Percentiles rank a stretch among this genome's conserved stretches.
Evolutionary conservation across 106 monocot species (phyloP).

Genomic region (Allium sativum): DNA sequence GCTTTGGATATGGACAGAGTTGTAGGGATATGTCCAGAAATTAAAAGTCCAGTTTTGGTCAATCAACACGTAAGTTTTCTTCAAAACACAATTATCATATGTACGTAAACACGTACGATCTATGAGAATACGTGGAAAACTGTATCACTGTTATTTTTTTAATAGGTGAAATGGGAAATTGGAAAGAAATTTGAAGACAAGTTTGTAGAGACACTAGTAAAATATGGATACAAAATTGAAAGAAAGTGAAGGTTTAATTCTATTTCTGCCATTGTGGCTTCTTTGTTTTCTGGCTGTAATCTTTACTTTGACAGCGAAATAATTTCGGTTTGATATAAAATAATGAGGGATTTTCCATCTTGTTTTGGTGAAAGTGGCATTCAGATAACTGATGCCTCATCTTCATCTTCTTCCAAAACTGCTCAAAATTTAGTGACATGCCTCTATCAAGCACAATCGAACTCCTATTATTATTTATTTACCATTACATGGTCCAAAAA

Average conservation of each 20-base stretch:
- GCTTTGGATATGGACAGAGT: conserved; percentile 66
- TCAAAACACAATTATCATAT: neutral
- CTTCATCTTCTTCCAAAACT: conserved; percentile 3
- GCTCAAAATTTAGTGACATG: conserved; percentile 50
- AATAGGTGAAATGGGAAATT: conserved; percentile 74
- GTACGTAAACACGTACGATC: too few species aligned
- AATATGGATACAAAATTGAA: conserved; percentile 75
- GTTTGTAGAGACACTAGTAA: conserved; percentile 69
- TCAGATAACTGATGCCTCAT: too few species aligned
- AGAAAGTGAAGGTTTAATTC: conserved; percentile 23
- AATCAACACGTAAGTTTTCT: conserved; percentile 69
- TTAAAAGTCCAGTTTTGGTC: conserved; percentile 78
- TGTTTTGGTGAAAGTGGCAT: conserved; percentile 78
- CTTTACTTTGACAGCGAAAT: too few species aligned
- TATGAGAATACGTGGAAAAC: too few species aligned
- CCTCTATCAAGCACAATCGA: conserved; percentile 37
- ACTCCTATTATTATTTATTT: conserved; percentile 18
- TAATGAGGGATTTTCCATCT: conserved; percentile 86
- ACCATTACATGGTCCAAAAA: conserved; percentile 66
- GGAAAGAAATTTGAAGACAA: conserved; percentile 84
- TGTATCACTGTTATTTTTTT: too few species aligned
- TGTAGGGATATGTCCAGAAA: conserved; percentile 90
- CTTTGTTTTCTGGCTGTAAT: too few species aligned
- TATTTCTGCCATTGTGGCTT: too few species aligned
- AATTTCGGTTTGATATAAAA: neutral